Evolutionary conservation across 2,329 filamentous ascomycete genomes (phyloP).

Genomic region (Podosphaera aphanis): DNA sequence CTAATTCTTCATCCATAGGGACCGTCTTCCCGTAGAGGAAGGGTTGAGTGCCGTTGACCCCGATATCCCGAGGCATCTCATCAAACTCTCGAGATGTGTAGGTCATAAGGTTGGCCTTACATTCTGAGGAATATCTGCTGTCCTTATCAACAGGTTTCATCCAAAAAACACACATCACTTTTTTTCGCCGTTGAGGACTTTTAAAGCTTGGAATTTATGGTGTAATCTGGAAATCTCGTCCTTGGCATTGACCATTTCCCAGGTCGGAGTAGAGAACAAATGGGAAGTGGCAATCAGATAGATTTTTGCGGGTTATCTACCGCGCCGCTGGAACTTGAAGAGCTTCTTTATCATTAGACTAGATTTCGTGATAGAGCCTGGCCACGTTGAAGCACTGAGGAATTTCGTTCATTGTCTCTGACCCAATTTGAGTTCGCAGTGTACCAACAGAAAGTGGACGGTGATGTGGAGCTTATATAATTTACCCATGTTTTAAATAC

Average conservation of each 20-base stretch:
- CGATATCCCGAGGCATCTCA: not conserved
- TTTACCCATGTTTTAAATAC: too few species aligned
- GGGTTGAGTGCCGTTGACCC: not conserved
- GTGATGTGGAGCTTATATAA: not conserved
- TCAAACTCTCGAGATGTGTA: not conserved
- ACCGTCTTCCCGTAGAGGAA: constrained; percentile 3
- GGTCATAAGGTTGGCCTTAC: not conserved
- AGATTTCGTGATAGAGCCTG: not conserved
- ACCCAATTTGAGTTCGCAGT: not conserved
- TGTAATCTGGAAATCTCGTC: not conserved
- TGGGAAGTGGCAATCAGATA: not conserved
- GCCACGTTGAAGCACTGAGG: not conserved
- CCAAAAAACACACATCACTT: not conserved
- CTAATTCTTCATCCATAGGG: constrained; percentile 6
- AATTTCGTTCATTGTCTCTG: not conserved
- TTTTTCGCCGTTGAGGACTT: not conserved
- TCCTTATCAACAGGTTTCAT: not conserved
- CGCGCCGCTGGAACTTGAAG: not conserved
- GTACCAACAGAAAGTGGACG: not conserved
- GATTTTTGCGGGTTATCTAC: not conserved
- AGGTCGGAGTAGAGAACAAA: not conserved
- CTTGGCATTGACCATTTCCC: not conserved
- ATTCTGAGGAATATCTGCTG: not conserved
- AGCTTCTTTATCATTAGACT: not conserved
- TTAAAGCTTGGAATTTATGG: not conserved